phyloP scores from a whole-genome alignment of 202 grass and related monocot genomes.

The Bolboschoenoplectus hybrid region DNA sequence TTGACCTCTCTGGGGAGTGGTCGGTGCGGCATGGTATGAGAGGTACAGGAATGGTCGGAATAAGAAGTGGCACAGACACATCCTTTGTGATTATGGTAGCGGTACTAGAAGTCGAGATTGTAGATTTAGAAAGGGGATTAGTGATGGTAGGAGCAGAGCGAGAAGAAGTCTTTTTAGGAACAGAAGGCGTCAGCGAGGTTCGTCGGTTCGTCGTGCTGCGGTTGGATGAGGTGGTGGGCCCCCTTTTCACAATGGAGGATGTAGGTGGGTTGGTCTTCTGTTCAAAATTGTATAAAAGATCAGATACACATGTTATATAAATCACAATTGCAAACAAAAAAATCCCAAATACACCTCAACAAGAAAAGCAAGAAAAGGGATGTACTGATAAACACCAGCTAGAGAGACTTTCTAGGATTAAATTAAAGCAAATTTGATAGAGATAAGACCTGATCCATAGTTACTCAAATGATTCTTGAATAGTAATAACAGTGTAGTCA shows the following conservation, averaged over 20 bases:
- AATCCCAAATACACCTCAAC: not conserved
- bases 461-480: not conserved
- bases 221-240: not conserved
- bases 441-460: not conserved
- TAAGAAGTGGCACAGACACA: slow-evolving; percentile 32
- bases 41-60: slow-evolving; percentile 35
- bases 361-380: not conserved
- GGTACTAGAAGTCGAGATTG: not conserved
- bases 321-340: not conserved
- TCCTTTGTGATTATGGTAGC: not conserved
- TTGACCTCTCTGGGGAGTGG: slow-evolving; percentile 59
- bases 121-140: slow-evolving; percentile 19
- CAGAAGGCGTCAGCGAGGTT: slow-evolving; percentile 31
- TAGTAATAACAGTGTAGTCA: not conserved
- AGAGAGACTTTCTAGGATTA: not conserved
- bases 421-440: not conserved
- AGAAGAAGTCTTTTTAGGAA: slow-evolving; percentile 30
- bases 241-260: slow-evolving; percentile 28
- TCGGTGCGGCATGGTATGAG: slow-evolving; percentile 55
- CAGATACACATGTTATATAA: not conserved
- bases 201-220: slow-evolving; percentile 22
- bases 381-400: not conserved
- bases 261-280: slow-evolving; percentile 29
- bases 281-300: slow-evolving; percentile 6
- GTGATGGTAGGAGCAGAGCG: slow-evolving; percentile 22